Conservation (phyloP, 306 rosid species). For the barrel medic (Medicago truncatula) region MtrunA17r5.0-ANR NC_053046.1:28123501-28124000, state of each 20-base stretch:
- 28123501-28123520: no score
- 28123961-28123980: no score
- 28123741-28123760: background rate
- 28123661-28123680: background rate
- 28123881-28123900: background rate
- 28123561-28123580: background rate
- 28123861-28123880: conserved; percentile 28
- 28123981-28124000: background rate
- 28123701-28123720: background rate
- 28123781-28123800: background rate
- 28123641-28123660: background rate
- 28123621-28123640: conserved; percentile 5
- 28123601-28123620: background rate
- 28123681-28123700: background rate
- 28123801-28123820: background rate
- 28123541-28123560: background rate
- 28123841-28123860: background rate
- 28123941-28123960: background rate
- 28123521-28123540: no score
- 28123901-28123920: conserved; percentile 1
- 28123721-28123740: background rate
- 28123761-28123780: background rate
- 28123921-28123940: conserved; percentile 7
- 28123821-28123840: background rate
- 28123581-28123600: background rate